A percentile compares a stretch with the other conserved stretches of the same genome.
These are phyloP conservation scores for Fusarium sp. DNA, from an alignment of 2,329 filamentous ascomycete species.

Conservation along the genomic window DNA sequence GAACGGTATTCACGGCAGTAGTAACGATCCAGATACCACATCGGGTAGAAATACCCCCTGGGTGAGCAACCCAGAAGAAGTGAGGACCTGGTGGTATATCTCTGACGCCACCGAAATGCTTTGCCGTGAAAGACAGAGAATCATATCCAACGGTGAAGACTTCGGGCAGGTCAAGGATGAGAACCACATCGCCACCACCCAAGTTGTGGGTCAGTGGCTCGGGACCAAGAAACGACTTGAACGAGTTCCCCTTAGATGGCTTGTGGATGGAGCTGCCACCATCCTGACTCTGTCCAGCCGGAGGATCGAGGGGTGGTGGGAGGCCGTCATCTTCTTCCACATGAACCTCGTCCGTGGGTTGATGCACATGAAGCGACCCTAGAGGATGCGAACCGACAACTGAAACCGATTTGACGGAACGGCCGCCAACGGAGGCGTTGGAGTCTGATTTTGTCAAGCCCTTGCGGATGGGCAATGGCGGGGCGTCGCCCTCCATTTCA, in stretches of 20 bases:
- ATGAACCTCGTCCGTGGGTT: slow-evolving; percentile 31
- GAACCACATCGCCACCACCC: slow-evolving; percentile 62
- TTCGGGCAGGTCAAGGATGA: slow-evolving; percentile 64
- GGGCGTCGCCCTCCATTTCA: slow-evolving; percentile 41
- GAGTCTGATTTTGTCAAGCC: slow-evolving; percentile 54
- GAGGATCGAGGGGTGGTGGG: slow-evolving; percentile 49
- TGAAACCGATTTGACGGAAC: slow-evolving; percentile 51
- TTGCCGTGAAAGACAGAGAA: slow-evolving; percentile 60
- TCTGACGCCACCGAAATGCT: slow-evolving; percentile 64
- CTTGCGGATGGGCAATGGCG: slow-evolving; percentile 33
- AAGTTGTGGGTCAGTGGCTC: slow-evolving; percentile 44
- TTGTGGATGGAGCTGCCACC: neutral
- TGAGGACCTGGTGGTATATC: slow-evolving; percentile 68
- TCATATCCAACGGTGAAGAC: slow-evolving; percentile 67
- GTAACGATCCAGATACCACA: slow-evolving; percentile 69
- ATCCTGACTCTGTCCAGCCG: slow-evolving; percentile 1
- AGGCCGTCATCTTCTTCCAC: slow-evolving; percentile 40
- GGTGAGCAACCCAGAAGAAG: slow-evolving; percentile 69
- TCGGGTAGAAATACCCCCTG: slow-evolving; percentile 60
- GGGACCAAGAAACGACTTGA: slow-evolving; percentile 2
- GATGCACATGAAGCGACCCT: slow-evolving; percentile 57
- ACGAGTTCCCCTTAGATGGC: neutral
- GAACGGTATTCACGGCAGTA: slow-evolving; percentile 49
- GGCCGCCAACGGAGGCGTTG: slow-evolving; percentile 35
- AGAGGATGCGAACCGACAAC: slow-evolving; percentile 56